These are phyloP conservation scores for Boletus semigastroideus DNA, from an alignment of 1,284 basidiomycete species.

Conservation along the genomic window DNA sequence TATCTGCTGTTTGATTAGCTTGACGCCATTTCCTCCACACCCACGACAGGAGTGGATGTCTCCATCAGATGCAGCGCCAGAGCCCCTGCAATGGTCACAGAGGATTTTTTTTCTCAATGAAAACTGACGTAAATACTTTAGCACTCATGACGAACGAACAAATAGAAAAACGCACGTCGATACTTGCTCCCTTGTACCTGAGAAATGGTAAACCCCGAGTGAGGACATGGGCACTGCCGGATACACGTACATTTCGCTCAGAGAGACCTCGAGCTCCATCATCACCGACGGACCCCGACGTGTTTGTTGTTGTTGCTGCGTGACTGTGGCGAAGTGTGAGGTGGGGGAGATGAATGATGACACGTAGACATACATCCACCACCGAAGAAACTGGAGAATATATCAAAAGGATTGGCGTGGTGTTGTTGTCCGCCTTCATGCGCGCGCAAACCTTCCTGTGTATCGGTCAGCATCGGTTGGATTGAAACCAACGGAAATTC, in stretches of 20 bases:
- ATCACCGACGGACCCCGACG: constrained; percentile 82
- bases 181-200: constrained; percentile 75
- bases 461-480: constrained; percentile 8
- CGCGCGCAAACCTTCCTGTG: constrained; percentile 81
- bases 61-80: constrained; percentile 82
- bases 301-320: constrained; percentile 51
- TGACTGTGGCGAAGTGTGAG: constrained; percentile 9
- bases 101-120: constrained; percentile 86
- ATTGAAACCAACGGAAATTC: constrained; percentile 12
- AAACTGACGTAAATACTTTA: constrained; percentile 57
- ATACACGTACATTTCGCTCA: constrained; percentile 74
- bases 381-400: constrained; percentile 92
- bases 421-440: constrained; percentile 75
- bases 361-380: constrained; percentile 53
- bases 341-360: neutral
- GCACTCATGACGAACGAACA: neutral
- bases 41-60: constrained; percentile 82
- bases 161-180: constrained; percentile 62
- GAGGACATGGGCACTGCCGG: neutral
- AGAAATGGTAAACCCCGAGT: constrained; percentile 11
- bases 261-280: constrained; percentile 84
- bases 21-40: constrained; percentile 84
- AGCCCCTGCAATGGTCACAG: constrained; percentile 91
- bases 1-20: constrained; percentile 87
- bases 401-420: constrained; percentile 86